Conservation (phyloP, 164 flowering plant genomes). For the Vitis rupestris region DNA sequence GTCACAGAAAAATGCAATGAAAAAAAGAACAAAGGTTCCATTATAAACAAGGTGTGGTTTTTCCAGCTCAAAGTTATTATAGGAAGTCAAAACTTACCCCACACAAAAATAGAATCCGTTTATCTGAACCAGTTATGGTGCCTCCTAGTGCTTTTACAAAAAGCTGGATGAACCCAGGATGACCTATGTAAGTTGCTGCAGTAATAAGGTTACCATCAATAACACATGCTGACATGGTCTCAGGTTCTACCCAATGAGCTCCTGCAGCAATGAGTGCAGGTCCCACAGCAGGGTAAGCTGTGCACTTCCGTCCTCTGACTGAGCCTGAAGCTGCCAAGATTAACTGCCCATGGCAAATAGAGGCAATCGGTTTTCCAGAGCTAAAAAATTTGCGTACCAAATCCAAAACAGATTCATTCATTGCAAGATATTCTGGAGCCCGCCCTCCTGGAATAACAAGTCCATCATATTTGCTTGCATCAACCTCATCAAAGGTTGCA, state of each 20-base stretch:
- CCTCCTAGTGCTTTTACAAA: constrained; percentile 90
- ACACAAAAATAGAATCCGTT: constrained; percentile 81
- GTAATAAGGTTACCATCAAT: constrained; percentile 83
- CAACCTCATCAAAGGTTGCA: constrained; percentile 83
- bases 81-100: constrained; percentile 58
- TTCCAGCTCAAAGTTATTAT: not conserved
- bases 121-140: constrained; percentile 58
- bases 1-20: too few species aligned
- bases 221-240: constrained; percentile 48
- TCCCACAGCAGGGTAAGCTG: constrained; percentile 66
- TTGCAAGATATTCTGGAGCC: constrained; percentile 92
- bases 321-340: constrained; percentile 89
- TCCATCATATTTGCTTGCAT: constrained; percentile 75
- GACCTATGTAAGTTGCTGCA: constrained; percentile 70
- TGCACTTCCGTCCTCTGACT: constrained; percentile 67
- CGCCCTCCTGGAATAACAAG: constrained; percentile 90
- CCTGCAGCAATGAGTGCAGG: constrained; percentile 81
- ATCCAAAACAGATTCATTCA: constrained; percentile 61
- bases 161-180: constrained; percentile 72
- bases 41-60: not conserved
- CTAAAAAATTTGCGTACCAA: constrained; percentile 51
- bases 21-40: too few species aligned
- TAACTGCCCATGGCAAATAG: constrained; percentile 90
- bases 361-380: constrained; percentile 75
- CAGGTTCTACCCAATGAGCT: constrained; percentile 83